Evolutionary conservation across 225 moss, liverwort and hornwort genomes (phyloP), one percentile per base, ranked within the genome.

Genomic region (Rhytidiadelphus loreus): DNA sequence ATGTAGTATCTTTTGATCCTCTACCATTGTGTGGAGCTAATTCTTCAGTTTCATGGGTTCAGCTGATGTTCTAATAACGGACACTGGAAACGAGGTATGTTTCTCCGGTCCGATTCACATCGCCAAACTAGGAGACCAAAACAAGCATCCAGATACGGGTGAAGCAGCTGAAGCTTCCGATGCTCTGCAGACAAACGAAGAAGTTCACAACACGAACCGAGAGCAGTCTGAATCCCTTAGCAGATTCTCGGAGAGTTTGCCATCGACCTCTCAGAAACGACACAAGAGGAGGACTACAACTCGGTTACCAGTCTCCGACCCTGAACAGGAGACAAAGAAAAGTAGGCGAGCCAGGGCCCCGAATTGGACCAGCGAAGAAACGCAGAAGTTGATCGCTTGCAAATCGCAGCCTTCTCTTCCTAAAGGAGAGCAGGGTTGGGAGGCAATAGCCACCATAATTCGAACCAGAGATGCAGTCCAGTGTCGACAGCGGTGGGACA

Each of bases 261-360:
- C 53, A 37, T 77, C 24, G 14, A 23, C 13, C 53, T 15, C 37
- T 35, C 53, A 0, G 37, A 77, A 23, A 53, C 37, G 53, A 14
- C 8, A 37, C 53, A 2, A 23, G 14, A 77, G 24, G 6, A 53
- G 35, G 53, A 4, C 23, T 3, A 8, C 53, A 35, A 77, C 53
- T 22, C 23, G 2, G 14, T 35, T 1, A 3, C 21, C 53, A 1
- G 37, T 2, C 77, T 77, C 53, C 53, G 23, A 23, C 0, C 2
- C 23, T 46, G 2, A 7, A 48, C 73, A 30, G 30, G 73, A 6
- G 18, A 30, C 46, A 7, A 73, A 73, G 73, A 73, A 18, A 73
- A 46, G 2, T 35, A 77, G 2, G 77, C 53, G 77, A 77, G 8
- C 13, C 33, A 76, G 52, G 21, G 32, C 4, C 20, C 12, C 32